A percentile compares a stretch with the other conserved stretches of the same genome.
These are phyloP conservation scores for Opeltia flavorubescens DNA, from an alignment of 495 filamentous ascomycete genomes.

Conservation along the genomic window DNA sequence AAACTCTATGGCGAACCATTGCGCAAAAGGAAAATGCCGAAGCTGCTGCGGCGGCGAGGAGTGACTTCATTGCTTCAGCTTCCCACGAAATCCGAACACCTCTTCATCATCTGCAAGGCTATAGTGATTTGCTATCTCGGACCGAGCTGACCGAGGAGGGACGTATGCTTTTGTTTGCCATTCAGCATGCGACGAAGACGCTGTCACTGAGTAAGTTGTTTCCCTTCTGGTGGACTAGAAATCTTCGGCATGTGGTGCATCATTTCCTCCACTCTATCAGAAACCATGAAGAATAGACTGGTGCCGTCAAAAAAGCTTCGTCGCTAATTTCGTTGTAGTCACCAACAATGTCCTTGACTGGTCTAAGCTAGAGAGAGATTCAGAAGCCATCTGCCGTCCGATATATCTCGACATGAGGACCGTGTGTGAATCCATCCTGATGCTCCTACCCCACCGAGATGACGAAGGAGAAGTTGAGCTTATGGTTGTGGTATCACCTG, in stretches of 20 bases:
- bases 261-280: too few relatives aligned
- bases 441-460: slow-evolving; percentile 16
- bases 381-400: slow-evolving; percentile 14
- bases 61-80: slow-evolving; percentile 19
- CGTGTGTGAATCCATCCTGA: slow-evolving; percentile 17
- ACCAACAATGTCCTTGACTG: slow-evolving; percentile 21
- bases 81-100: slow-evolving; percentile 21
- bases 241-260: too few relatives aligned
- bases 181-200: slow-evolving; percentile 18
- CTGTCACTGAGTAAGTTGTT: slow-evolving; percentile 15
- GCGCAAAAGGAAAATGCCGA: slow-evolving; percentile 20
- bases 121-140: slow-evolving; percentile 16
- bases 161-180: slow-evolving; percentile 15
- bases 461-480: slow-evolving; percentile 17
- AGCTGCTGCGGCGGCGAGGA: slow-evolving; percentile 14
- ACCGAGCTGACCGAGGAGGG: slow-evolving; percentile 19
- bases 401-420: slow-evolving; percentile 15
- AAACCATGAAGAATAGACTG: too few relatives aligned
- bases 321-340: slow-evolving; percentile 8
- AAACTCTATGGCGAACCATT: slow-evolving; percentile 17
- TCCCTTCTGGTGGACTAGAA: background rate
- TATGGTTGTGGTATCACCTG: slow-evolving; percentile 16
- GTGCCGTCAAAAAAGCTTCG: too few relatives aligned
- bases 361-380: slow-evolving; percentile 17
- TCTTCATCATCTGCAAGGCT: slow-evolving; percentile 19